Conservation (phyloP, 2,329 filamentous ascomycete genomes). For the Lasiodiplodia sp. region DNA sequence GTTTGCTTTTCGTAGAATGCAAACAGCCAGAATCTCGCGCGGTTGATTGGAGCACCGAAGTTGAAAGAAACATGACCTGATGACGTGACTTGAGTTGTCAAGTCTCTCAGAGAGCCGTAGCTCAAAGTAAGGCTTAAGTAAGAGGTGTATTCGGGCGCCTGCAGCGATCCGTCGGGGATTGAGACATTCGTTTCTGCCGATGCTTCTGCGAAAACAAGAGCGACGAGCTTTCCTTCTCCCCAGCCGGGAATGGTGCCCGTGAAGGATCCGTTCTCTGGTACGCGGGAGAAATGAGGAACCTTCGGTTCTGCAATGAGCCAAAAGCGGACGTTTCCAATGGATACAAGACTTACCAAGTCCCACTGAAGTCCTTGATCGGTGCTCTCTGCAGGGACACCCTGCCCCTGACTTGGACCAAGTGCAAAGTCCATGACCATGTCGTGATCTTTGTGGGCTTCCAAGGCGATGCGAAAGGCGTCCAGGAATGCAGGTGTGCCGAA, state of each 20-base stretch:
- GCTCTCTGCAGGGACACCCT: slow-evolving; percentile 48
- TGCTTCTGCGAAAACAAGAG: not conserved
- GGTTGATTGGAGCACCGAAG: slow-evolving; percentile 39
- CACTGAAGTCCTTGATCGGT: slow-evolving; percentile 43
- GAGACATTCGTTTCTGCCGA: not conserved
- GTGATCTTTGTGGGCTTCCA: slow-evolving; percentile 42
- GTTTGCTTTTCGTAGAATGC: slow-evolving; percentile 27
- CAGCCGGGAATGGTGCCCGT: not conserved
- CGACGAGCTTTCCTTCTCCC: not conserved
- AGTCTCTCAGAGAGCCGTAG: not conserved
- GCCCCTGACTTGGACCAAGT: slow-evolving; percentile 52
- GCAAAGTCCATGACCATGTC: slow-evolving; percentile 51
- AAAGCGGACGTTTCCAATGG: no score
- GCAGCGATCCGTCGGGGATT: no score
- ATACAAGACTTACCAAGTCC: slow-evolving; percentile 35
- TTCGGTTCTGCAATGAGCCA: no score
- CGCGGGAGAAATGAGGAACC: slow-evolving; percentile 31
- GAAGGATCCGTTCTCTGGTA: not conserved
- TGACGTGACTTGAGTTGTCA: not conserved
- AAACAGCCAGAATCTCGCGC: slow-evolving; percentile 16
- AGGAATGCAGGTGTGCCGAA: not conserved
- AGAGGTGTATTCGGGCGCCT: no score
- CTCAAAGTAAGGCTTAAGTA: not conserved
- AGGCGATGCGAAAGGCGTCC: not conserved
- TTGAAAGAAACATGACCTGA: slow-evolving; percentile 19